These are phyloP conservation scores for Aschersonia sp. DNA, from an alignment of 2,329 filamentous ascomycete species.

Conservation along the genomic window DNA sequence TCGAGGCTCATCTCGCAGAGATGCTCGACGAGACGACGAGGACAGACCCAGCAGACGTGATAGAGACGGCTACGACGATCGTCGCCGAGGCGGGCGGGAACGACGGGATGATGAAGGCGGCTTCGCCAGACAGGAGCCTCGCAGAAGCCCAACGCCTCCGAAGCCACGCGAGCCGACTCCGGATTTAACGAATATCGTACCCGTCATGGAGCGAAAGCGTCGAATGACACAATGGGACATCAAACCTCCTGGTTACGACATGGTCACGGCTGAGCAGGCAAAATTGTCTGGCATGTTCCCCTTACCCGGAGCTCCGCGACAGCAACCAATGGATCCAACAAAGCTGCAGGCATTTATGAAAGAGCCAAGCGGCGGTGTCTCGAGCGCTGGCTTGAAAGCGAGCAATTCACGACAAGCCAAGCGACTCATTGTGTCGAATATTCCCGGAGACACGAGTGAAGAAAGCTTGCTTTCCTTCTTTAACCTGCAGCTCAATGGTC, in stretches of 20 bases:
- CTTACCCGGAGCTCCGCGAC: conserved; percentile 82
- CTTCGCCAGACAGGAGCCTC: conserved; percentile 33
- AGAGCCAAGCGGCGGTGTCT: conserved; percentile 59
- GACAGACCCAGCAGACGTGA: conserved; percentile 39
- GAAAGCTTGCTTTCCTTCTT: conserved; percentile 74
- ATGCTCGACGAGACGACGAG: conserved; percentile 53
- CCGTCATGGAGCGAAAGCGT: conserved; percentile 74
- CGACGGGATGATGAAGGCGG: conserved; percentile 22
- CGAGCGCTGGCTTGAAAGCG: conserved; percentile 72
- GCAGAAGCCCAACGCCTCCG: conserved; percentile 62
- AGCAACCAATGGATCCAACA: conserved; percentile 88
- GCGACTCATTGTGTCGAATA: conserved; percentile 75
- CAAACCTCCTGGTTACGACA: conserved; percentile 95
- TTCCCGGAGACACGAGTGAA: conserved; percentile 60
- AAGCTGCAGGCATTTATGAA: conserved; percentile 94
- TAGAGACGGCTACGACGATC: conserved; percentile 37
- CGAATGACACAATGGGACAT: conserved; percentile 98
- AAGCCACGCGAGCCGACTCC: conserved; percentile 94
- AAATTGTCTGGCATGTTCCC: conserved; percentile 99
- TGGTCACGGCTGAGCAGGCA: conserved; percentile 94
- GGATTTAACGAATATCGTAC: conserved; percentile 75
- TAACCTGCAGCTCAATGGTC: conserved; percentile 90
- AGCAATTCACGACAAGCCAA: conserved; percentile 90
- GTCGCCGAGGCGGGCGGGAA: conserved; percentile 35
- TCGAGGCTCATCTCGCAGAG: conserved; percentile 43